Percentiles rank a stretch among this genome's conserved stretches.
Evolutionary conservation across 306 rosid genomes (phyloP).

Genomic region (Quillaja saponaria): DNA sequence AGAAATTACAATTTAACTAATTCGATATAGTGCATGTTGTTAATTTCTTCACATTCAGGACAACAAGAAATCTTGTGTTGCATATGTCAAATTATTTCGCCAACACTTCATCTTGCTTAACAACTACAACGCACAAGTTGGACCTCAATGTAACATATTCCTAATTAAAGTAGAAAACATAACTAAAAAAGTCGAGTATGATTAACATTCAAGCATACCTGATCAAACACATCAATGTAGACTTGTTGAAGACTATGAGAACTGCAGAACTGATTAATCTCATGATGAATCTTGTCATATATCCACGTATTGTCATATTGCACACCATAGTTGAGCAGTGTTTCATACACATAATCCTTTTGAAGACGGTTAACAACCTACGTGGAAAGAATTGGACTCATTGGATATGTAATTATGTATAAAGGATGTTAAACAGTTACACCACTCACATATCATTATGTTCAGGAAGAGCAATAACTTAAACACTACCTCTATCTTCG

Average conservation of each 20-base stretch:
- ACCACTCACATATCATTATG: background rate
- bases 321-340: slow-evolving; percentile 81
- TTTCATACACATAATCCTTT: slow-evolving; percentile 73
- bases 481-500: slow-evolving; percentile 74
- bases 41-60: no score
- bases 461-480: background rate
- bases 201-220: slow-evolving; percentile 43
- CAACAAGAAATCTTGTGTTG: slow-evolving; percentile 10
- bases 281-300: slow-evolving; percentile 92
- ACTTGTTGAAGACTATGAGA: slow-evolving; percentile 85
- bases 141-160: background rate
- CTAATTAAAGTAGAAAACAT: slow-evolving; percentile 6
- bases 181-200: background rate
- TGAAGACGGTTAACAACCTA: slow-evolving; percentile 87
- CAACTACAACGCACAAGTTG: background rate
- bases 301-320: slow-evolving; percentile 92
- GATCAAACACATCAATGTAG: slow-evolving; percentile 92
- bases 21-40: no score
- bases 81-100: slow-evolving; percentile 18
- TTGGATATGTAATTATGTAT: slow-evolving; percentile 14
- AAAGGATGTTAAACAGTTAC: slow-evolving; percentile 6
- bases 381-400: slow-evolving; percentile 25
- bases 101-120: slow-evolving; percentile 8
- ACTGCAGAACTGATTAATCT: slow-evolving; percentile 91
- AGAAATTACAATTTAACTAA: no score